Percentiles rank a stretch among this genome's conserved stretches.
These are phyloP conservation scores for Aureobasidium sp. DNA, from an alignment of 2,329 filamentous ascomycete genomes.

Conservation along the genomic window DNA sequence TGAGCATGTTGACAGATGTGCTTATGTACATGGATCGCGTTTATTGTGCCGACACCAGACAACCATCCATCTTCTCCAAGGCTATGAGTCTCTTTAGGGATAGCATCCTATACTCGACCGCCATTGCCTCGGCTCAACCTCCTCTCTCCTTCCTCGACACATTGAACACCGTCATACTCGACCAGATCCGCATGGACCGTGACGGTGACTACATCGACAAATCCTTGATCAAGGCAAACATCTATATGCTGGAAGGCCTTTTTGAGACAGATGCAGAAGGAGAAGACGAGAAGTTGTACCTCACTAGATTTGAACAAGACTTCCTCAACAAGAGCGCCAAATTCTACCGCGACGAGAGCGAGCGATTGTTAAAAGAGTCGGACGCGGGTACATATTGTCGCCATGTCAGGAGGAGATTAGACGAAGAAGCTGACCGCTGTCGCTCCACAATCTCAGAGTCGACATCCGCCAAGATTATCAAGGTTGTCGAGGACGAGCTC, in stretches of 20 bases:
- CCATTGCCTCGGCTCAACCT: conserved; percentile 33
- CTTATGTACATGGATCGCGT: conserved; percentile 95
- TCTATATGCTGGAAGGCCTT: conserved; percentile 81
- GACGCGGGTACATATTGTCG: conserved; percentile 78
- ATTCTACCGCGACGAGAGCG: conserved; percentile 72
- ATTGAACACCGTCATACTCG: conserved; percentile 72
- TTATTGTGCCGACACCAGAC: conserved; percentile 63
- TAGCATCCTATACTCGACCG: conserved; percentile 60
- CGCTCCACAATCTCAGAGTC: conserved; percentile 67
- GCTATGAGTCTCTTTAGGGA: conserved; percentile 86
- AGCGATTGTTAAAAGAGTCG: conserved; percentile 63
- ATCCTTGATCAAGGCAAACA: conserved; percentile 69
- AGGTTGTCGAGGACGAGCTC: conserved; percentile 72
- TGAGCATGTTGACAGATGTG: conserved; percentile 92
- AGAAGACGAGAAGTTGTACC: conserved; percentile 73
- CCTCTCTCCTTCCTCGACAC: conserved; percentile 58
- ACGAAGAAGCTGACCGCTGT: conserved; percentile 76
- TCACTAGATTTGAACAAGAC: conserved; percentile 70
- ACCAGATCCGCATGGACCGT: conserved; percentile 87
- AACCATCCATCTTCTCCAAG: conserved; percentile 71
- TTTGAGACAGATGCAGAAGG: conserved; percentile 75
- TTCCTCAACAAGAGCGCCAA: conserved; percentile 62
- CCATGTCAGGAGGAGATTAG: conserved; percentile 63
- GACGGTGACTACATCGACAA: conserved; percentile 84
- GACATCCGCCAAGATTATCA: conserved; percentile 64